A percentile compares a stretch with the other conserved stretches of the same genome.
These are phyloP conservation scores for Dichotomocladium elegans DNA, from an alignment of 371 early-diverging fungal genomes.

Conservation along the genomic window DNA sequence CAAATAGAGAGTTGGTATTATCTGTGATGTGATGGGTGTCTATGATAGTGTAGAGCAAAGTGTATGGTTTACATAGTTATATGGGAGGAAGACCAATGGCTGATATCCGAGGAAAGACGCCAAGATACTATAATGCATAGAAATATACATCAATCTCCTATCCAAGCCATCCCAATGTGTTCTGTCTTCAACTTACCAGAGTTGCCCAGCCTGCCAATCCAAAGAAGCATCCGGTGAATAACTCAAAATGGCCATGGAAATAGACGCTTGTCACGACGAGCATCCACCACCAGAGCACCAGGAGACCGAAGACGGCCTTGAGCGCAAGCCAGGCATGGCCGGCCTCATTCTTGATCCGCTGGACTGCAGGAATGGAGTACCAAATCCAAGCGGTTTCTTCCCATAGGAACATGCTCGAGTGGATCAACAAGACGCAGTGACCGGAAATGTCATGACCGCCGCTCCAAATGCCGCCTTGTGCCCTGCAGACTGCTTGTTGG, in stretches of 20 bases:
- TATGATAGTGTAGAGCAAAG: too few relatives aligned
- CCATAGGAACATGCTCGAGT: slow-evolving; percentile 74
- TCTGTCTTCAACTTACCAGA: slow-evolving; percentile 45
- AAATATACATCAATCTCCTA: background rate
- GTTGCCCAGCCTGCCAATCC: slow-evolving; percentile 69
- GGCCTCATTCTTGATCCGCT: slow-evolving; percentile 9
- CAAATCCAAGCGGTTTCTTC: slow-evolving; percentile 59
- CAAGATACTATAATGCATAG: slow-evolving; percentile 25
- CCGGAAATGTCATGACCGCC: slow-evolving; percentile 86
- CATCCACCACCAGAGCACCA: slow-evolving; percentile 71
- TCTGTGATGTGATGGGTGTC: background rate
- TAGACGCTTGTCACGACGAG: slow-evolving; percentile 74
- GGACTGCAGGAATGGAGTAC: slow-evolving; percentile 19
- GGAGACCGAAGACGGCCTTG: slow-evolving; percentile 25
- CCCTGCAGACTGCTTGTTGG: slow-evolving; percentile 48
- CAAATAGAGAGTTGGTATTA: background rate
- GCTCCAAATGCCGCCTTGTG: slow-evolving; percentile 69
- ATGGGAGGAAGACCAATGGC: slow-evolving; percentile 16
- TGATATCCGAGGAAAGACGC: slow-evolving; percentile 28
- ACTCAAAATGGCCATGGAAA: slow-evolving; percentile 78
- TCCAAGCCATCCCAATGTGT: background rate
- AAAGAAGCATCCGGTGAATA: slow-evolving; percentile 63
- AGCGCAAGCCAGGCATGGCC: slow-evolving; percentile 24
- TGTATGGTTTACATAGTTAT: too few relatives aligned
- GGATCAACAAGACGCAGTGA: slow-evolving; percentile 85